phyloP scores from a whole-genome alignment of 768 basidiomycete genomes.

The Trametes coccinea region DNA sequence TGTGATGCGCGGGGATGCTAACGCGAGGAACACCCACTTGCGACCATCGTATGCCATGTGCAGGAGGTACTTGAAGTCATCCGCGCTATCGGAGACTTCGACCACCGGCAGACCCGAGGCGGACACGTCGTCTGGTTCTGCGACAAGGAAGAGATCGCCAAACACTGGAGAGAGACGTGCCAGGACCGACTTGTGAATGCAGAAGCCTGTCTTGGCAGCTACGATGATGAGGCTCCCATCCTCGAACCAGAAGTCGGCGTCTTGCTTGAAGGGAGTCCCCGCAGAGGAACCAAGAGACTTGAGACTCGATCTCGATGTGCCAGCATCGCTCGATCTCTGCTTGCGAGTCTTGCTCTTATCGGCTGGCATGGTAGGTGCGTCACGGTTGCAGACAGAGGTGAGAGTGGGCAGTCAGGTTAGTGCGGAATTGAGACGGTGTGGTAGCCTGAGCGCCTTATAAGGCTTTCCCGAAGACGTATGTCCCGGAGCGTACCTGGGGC shows the following conservation, averaged over 20 bases:
- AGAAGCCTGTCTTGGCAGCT: conserved; percentile 28
- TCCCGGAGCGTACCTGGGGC: too few relatives aligned
- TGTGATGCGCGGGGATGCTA: too few relatives aligned
- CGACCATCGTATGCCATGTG: background rate
- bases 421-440: too few relatives aligned
- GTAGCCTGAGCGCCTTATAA: too few relatives aligned
- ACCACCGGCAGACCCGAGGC: conserved; percentile 6
- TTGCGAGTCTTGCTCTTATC: too few relatives aligned
- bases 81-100: conserved; percentile 6
- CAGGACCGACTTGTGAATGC: background rate
- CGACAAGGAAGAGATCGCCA: conserved; percentile 9
- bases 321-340: too few relatives aligned
- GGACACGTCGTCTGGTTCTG: background rate
- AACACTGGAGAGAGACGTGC: conserved; percentile 18
- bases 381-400: too few relatives aligned
- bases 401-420: too few relatives aligned
- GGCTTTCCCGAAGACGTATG: too few relatives aligned
- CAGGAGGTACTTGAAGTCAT: conserved; percentile 5
- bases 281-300: too few relatives aligned
- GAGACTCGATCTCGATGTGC: too few relatives aligned
- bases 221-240: conserved; percentile 71
- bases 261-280: background rate
- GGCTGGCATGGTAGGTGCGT: too few relatives aligned
- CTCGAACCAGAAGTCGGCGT: conserved; percentile 49
- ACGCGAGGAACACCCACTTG: background rate